Percentiles rank a stretch among this genome's conserved stretches.
These are phyloP conservation scores for Babesia ovis DNA, from an alignment of 169 alveolate species.

Conservation along the genomic window DNA sequence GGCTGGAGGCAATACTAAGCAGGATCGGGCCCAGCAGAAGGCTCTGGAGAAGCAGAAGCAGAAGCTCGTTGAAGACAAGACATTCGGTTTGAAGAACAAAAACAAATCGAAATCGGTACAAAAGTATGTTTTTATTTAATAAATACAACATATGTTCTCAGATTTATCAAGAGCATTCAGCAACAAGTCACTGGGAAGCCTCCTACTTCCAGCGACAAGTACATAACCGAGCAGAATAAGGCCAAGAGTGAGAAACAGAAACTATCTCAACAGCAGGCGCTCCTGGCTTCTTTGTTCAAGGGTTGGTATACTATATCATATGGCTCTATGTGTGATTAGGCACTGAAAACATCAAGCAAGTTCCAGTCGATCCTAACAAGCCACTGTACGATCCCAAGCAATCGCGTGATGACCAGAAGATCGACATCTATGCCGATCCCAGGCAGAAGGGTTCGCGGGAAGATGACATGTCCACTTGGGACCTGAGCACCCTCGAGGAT, in stretches of 20 bases:
- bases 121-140: constrained; percentile 75
- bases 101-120: constrained; percentile 93
- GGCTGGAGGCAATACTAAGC: constrained; percentile 83
- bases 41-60: constrained; percentile 94
- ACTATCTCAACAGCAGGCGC: constrained; percentile 89
- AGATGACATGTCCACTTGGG: constrained; percentile 65
- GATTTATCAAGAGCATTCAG: constrained; percentile 80
- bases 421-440: constrained; percentile 94
- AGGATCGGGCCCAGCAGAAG: constrained; percentile 87
- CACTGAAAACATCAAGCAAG: constrained; percentile 84
- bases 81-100: constrained; percentile 98
- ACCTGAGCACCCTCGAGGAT: constrained; percentile 55
- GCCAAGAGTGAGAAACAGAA: constrained; percentile 93
- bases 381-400: constrained; percentile 80
- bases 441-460: constrained; percentile 78
- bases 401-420: constrained; percentile 84
- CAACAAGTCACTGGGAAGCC: constrained; percentile 80
- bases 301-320: constrained; percentile 6
- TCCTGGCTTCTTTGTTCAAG: constrained; percentile 84
- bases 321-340: constrained; percentile 34
- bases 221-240: constrained; percentile 70
- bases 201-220: constrained; percentile 76
- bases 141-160: neutral
- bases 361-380: constrained; percentile 69
- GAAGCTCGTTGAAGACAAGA: constrained; percentile 97